Conservation (phyloP, 108 stramenopile species). For the Licmophora abbreviata region DNA sequence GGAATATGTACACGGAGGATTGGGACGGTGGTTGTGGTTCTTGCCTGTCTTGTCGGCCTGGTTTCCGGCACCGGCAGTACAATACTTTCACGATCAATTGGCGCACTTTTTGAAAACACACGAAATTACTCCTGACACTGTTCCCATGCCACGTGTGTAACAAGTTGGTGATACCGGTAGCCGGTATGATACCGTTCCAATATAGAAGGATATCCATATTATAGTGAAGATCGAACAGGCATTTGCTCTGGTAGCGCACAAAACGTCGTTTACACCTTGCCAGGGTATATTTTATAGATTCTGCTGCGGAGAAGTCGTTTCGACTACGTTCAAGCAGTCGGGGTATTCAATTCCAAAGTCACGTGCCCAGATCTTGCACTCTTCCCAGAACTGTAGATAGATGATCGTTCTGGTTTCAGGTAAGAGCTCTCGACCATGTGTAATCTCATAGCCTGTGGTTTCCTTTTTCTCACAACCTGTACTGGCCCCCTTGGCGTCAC, state of each 20-base stretch:
- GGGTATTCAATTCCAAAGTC: slow-evolving; percentile 19
- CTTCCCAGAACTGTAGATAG: slow-evolving; percentile 10
- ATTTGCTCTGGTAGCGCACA: too few relatives aligned
- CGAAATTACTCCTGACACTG: too few relatives aligned
- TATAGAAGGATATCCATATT: too few relatives aligned
- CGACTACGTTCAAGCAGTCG: slow-evolving; percentile 13
- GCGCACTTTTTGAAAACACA: slow-evolving; percentile 18
- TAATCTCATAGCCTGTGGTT: slow-evolving; percentile 5
- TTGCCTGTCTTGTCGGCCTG: slow-evolving; percentile 20
- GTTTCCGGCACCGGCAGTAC: too few relatives aligned
- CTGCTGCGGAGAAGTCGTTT: too few relatives aligned
- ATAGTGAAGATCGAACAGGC: too few relatives aligned
- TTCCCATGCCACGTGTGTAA: too few relatives aligned
- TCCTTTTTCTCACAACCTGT: neutral
- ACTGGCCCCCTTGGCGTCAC: slow-evolving; percentile 14
- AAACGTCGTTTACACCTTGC: too few relatives aligned
- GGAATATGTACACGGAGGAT: slow-evolving; percentile 37
- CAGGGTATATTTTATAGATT: too few relatives aligned
- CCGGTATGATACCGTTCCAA: too few relatives aligned
- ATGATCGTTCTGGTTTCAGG: slow-evolving; percentile 10
- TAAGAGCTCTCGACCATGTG: slow-evolving; percentile 11
- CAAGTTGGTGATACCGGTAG: too few relatives aligned
- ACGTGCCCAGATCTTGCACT: slow-evolving; percentile 17
- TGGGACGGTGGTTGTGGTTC: slow-evolving; percentile 62
- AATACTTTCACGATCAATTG: slow-evolving; percentile 64